Base-by-base conservation (phyloP, 169 alveolate species). In the Cardiosporidium cionae region DNA sequence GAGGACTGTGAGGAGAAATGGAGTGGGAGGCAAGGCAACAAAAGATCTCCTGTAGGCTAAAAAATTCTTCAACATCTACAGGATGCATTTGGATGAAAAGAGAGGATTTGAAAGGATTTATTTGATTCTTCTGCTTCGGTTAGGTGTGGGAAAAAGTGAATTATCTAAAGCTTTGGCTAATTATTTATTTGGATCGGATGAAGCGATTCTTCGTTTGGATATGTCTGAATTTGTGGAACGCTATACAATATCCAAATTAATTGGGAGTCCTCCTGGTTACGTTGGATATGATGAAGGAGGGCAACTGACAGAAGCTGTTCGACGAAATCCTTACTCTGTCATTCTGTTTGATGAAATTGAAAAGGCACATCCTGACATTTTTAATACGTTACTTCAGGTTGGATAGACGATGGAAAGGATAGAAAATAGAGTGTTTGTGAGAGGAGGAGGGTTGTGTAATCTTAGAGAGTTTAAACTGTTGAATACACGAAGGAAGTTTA, bases 181-280 rank as follows among this genome's bases (percentile, higher is more conserved):
- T 65, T 91, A 87, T 32, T 72, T 90, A 70, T 91, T 91, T 52
- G 96, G 90, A 65, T 85, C 82, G 65, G 80, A 77, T 70, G 87
- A 82, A 7, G 72, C 83, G 65, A 75, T 82, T 37, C 78, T 82
- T 25, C 79, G 87, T 7, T 67, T 82, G 64, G 97, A 92, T 79
- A 92, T 92, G 97, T 85, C 94, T 29, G 97, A 92, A 72, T 75
- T 44, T 75, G 79, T 79, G 85, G 86, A 83, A 70, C 80, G 79
- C 64, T 94, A 87, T 68, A 80, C 94, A 23, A 94, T 92, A 34
- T 86, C 96, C 22, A 80, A 88, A 44, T 86, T 92, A 29, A 89
- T 92, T 22, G 97, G 97, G 36, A 92, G 94, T 22, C 95, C 97
- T 3, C 97, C 97, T 6, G 97, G 97, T 3, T 91, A 89, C 75